Percentiles rank a stretch among this genome's conserved stretches.
Evolutionary conservation across 305 asterid genomes (phyloP).

Genomic region (Fraxinus albicans): DNA sequence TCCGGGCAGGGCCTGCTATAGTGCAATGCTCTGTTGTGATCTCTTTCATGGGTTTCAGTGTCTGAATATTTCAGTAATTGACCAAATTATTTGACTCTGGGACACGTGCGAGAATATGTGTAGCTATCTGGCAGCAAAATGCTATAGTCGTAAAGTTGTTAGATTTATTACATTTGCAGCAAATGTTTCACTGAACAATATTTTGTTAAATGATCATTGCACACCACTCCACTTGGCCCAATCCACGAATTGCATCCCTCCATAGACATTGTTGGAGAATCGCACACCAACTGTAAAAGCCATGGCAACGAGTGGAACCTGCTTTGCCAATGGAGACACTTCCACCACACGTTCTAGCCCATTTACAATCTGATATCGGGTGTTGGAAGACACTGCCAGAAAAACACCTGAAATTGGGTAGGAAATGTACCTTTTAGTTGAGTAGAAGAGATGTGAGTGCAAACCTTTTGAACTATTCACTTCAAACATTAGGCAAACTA

Average conservation of each 20-base stretch:
- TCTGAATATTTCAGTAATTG: conserved; percentile 41
- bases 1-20: neutral
- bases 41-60: conserved; percentile 30
- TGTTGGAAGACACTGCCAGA: conserved; percentile 89
- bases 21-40: neutral
- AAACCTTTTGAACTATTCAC: neutral
- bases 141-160: neutral
- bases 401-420: conserved; percentile 59
- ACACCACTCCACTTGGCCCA: conserved; percentile 91
- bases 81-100: conserved; percentile 30
- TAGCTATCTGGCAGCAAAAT: neutral
- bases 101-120: conserved; percentile 21
- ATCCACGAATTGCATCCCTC: conserved; percentile 96
- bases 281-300: conserved; percentile 88
- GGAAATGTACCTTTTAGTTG: neutral
- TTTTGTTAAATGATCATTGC: conserved; percentile 33
- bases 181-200: no score
- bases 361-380: conserved; percentile 83
- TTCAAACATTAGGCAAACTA: neutral
- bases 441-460: neutral
- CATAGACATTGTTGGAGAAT: conserved; percentile 80
- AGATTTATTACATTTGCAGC: neutral
- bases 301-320: conserved; percentile 73
- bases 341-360: conserved; percentile 85
- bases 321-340: conserved; percentile 69